Evolutionary conservation across 176 grass and related monocot genomes (phyloP), one percentile per base, ranked within the genome.

Genomic region (Melocanna baccifera): DNA sequence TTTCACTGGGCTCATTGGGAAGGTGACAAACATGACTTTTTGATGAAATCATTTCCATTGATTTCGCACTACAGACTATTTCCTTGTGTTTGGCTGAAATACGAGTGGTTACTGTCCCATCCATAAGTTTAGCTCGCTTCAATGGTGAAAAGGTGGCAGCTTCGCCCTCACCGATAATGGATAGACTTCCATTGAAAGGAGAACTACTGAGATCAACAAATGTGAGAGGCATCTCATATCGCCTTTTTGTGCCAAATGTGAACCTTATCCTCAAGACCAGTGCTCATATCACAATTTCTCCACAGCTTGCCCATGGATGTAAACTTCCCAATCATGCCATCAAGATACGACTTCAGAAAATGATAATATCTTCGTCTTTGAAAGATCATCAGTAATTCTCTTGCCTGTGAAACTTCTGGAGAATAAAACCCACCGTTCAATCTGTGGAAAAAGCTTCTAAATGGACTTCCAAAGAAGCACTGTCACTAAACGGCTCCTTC

Each of bases 361-460:
- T 92, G 84, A 36, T 92, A 96, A 76, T 99, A 88, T 50, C 52
- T 91, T 66, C 83, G 82, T 50, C 73, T 92, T 73, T 92, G 88
- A 61, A 99, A 63, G 53, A 50, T 87, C 62, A 73, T 39, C 26
- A 96, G 42, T 42, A 81, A 47, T 80, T 94, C 89, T 81, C 93
- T 94, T 73, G 74, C 69, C 69, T 84, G 91, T 32, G 83, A 77
- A 82, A 99, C 91, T 64, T 90, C 76, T 51, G 88, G 91, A 75
- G 93, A 94, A 86, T 91, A 99, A 87, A 92, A 83, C 20, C 93
- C 96, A 71, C 91, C 78, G 2, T 76, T 99, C 84, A 96, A 82
- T 71, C 64, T 56, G 15, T 61, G 59, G 76, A 87, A 94, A 56
- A 99, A 86, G 3, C 69, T 81, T 61, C 58, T 58, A 28, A 91